phyloP scores from a whole-genome alignment of 805 yeast species.

The Tetrapisispora fleetii region DNA sequence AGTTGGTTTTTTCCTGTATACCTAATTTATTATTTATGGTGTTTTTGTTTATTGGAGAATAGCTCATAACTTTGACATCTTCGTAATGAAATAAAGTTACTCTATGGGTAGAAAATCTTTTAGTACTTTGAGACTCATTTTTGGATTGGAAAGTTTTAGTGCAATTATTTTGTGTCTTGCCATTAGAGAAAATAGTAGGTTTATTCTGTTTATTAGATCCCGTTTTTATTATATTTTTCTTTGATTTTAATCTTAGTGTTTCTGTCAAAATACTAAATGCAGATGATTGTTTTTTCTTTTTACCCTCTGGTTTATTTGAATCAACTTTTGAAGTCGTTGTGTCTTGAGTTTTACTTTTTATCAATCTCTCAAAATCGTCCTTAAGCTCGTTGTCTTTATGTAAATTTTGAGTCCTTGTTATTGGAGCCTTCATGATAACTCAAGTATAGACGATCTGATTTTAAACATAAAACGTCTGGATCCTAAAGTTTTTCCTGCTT shows the following conservation, averaged over 20 bases:
- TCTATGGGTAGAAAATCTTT: slow-evolving; percentile 25
- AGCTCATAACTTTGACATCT: slow-evolving; percentile 18
- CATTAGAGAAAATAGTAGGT: too few relatives aligned
- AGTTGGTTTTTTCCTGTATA: not conserved
- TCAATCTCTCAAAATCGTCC: not conserved
- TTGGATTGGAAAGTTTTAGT: not conserved
- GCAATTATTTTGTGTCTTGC: not conserved
- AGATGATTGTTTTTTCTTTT: not conserved
- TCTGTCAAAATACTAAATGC: slow-evolving; percentile 12
- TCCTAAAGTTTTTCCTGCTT: too few relatives aligned
- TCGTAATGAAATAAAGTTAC: slow-evolving; percentile 22
- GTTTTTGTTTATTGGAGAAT: slow-evolving; percentile 1
- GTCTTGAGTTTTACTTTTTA: not conserved
- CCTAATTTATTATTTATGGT: not conserved
- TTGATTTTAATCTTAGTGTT: slow-evolving; percentile 7
- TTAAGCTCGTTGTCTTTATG: too few relatives aligned
- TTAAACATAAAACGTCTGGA: too few relatives aligned
- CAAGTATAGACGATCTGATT: too few relatives aligned
- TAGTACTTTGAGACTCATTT: not conserved
- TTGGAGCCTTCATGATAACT: too few relatives aligned
- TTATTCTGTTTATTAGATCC: not conserved
- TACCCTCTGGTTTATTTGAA: not conserved
- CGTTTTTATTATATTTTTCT: not conserved
- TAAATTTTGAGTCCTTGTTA: too few relatives aligned
- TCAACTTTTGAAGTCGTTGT: not conserved